Evolutionary conservation across 768 basidiomycete species (phyloP), one percentile per base, ranked within the genome.

Genomic region (Pleurotus ostreatus): DNA sequence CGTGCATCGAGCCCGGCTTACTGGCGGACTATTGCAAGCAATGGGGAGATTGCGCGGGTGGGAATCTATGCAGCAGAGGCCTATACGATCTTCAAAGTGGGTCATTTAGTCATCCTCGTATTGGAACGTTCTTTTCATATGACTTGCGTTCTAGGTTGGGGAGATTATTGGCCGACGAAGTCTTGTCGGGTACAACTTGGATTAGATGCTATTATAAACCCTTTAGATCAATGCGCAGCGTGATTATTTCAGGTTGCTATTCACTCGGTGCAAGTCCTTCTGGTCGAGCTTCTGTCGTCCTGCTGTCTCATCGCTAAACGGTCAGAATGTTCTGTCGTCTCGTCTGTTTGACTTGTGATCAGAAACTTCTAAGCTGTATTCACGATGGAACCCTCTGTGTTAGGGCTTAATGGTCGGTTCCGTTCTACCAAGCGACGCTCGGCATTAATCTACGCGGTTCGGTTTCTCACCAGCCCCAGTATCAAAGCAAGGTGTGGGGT

Each of bases 41-140:
- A 74, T 47, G 91, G 92, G 5, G 84, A 91, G 63, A 80, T 84
- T 71, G 78, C 78, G 5, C 78, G 79, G 62, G 76, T 92, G 22
- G 84, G 84, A 8, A 68, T 92, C 15, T 92, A 93, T 66, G 91
- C 82, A 7, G 65, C 92, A 20, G 92, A 96, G 73, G 93, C 91
- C 30, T 96, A 94, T 67, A 86, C 88, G 13, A 88, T 96, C 63
- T 96, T 89, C 79, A 90, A 90, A 78, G 89, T 88, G 59, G 34
- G 82, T 69, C 34, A 0, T 44, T 13, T 16, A 23, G 38, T 9
- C 6, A 39, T 46, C 18, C 13, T 34, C 41, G 18, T 16, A 25
- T n/a, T n/a, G 26, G 3, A n/a, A 41, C 37, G 23, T 34, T 41
- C 48, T 41, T 41, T 34, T 56, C n/a, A 55, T 46, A 18, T n/a